These are phyloP conservation scores for Lablab purpureus DNA, from an alignment of 306 rosid species.

Conservation along the genomic window DNA sequence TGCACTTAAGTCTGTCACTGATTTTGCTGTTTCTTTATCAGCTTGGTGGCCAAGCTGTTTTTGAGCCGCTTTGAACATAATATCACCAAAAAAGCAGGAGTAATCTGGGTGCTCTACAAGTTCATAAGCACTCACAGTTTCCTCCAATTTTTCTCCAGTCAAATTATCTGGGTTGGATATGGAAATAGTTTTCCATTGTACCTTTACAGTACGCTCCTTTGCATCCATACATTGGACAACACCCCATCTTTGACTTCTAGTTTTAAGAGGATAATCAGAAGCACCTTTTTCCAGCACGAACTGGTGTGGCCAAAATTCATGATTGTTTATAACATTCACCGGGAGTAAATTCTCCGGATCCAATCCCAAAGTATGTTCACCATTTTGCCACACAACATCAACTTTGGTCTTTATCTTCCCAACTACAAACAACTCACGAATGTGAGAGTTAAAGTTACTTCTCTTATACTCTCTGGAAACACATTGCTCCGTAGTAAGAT, in stretches of 20 bases:
- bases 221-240: slow-evolving; percentile 89
- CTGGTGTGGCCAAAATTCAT: slow-evolving; percentile 95
- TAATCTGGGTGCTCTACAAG: slow-evolving; percentile 90
- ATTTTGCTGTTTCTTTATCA: slow-evolving; percentile 49
- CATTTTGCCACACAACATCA: slow-evolving; percentile 92
- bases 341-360: slow-evolving; percentile 79
- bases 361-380: slow-evolving; percentile 62
- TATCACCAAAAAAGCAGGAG: slow-evolving; percentile 83
- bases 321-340: slow-evolving; percentile 65
- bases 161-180: slow-evolving; percentile 46
- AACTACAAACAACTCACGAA: slow-evolving; percentile 65
- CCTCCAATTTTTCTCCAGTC: slow-evolving; percentile 67
- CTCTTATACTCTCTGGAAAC: slow-evolving; percentile 53
- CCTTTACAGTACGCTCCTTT: slow-evolving; percentile 79
- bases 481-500: slow-evolving; percentile 48
- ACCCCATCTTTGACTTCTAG: slow-evolving; percentile 81
- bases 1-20: slow-evolving; percentile 42
- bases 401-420: slow-evolving; percentile 85
- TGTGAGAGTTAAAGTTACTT: slow-evolving; percentile 51
- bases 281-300: slow-evolving; percentile 78
- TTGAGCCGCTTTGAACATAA: slow-evolving; percentile 79
- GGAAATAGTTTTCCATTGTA: slow-evolving; percentile 69
- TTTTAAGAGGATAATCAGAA: slow-evolving; percentile 63
- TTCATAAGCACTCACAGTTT: slow-evolving; percentile 93
- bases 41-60: slow-evolving; percentile 70